Evolutionary conservation across 768 basidiomycete species (phyloP).

Genomic region (Gloeopeniophorella convolvens): DNA sequence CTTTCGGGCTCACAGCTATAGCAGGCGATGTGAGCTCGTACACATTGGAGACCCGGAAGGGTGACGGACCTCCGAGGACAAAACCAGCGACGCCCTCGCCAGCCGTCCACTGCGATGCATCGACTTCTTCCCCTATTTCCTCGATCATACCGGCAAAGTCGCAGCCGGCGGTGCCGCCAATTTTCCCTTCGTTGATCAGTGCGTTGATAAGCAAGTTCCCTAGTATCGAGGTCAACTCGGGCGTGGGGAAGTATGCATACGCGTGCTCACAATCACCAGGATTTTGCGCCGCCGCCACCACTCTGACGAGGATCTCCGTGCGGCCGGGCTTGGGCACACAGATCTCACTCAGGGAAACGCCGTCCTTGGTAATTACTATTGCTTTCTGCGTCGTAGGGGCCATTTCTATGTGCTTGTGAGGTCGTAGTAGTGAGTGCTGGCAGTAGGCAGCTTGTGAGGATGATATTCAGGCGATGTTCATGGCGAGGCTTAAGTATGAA

Average conservation of each 20-base stretch:
- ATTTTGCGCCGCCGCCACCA: conserved; percentile 7
- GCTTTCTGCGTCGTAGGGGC: conserved; percentile 7
- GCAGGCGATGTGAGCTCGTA: background rate
- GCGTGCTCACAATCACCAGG: conserved; percentile 9
- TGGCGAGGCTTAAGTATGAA: no score
- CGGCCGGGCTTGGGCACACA: conserved; percentile 7
- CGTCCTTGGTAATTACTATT: background rate
- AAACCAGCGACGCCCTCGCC: conserved; percentile 19
- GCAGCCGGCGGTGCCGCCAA: conserved; percentile 10
- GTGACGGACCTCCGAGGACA: conserved; percentile 3
- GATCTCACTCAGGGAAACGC: background rate
- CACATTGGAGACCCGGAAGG: no score
- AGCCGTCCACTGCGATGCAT: conserved; percentile 3
- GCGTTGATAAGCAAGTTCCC: background rate
- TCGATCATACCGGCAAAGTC: conserved; percentile 19
- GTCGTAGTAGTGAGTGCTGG: no score
- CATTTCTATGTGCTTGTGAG: conserved; percentile 1
- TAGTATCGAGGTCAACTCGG: no score
- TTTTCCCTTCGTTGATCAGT: background rate
- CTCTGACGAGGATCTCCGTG: conserved; percentile 10
- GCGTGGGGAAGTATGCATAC: no score
- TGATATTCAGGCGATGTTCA: no score
- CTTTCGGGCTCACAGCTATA: background rate
- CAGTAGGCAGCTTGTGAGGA: no score
- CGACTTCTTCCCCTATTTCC: conserved; percentile 16